These are phyloP conservation scores for Cenchrus fungigraminus DNA, from an alignment of 176 grass and related monocot genomes.

Conservation along the genomic window DNA sequence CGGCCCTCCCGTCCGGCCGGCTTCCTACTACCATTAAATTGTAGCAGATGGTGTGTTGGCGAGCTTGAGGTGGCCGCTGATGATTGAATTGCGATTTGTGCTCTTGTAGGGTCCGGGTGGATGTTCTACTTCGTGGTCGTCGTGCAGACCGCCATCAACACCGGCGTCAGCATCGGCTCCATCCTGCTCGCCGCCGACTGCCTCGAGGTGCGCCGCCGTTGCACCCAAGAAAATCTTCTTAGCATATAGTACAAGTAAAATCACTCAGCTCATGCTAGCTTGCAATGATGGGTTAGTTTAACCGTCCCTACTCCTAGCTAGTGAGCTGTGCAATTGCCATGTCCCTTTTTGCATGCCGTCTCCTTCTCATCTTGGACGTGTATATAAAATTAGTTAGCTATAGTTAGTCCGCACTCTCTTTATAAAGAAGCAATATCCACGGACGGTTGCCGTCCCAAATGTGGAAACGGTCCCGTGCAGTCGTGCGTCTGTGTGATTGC, in stretches of 20 bases:
- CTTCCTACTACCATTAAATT: slow-evolving; percentile 23
- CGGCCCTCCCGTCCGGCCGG: not conserved
- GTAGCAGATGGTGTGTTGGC: slow-evolving; percentile 8
- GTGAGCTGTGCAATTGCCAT: not conserved
- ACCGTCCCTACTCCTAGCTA: not conserved
- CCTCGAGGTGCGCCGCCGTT: slow-evolving; percentile 62
- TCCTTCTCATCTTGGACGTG: not conserved
- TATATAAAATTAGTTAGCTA: not conserved
- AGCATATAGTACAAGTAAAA: not conserved
- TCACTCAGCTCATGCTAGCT: not conserved
- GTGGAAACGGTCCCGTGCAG: not conserved
- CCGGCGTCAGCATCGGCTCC: slow-evolving; percentile 80
- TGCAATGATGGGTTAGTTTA: not conserved
- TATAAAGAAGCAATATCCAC: slow-evolving; percentile 9
- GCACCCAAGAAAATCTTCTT: slow-evolving; percentile 1
- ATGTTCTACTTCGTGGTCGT: slow-evolving; percentile 91
- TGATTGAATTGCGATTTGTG: not conserved
- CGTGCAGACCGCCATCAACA: slow-evolving; percentile 81
- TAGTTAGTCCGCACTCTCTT: not conserved
- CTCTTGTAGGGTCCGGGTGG: slow-evolving; percentile 75
- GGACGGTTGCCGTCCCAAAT: slow-evolving; percentile 9
- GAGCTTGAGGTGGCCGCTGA: not conserved
- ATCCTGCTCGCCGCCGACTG: slow-evolving; percentile 86
- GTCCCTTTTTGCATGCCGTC: slow-evolving; percentile 8
- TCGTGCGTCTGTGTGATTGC: not conserved